Conservation (phyloP, 495 filamentous ascomycete genomes). For the Neurospora tetrasperma region DNA sequence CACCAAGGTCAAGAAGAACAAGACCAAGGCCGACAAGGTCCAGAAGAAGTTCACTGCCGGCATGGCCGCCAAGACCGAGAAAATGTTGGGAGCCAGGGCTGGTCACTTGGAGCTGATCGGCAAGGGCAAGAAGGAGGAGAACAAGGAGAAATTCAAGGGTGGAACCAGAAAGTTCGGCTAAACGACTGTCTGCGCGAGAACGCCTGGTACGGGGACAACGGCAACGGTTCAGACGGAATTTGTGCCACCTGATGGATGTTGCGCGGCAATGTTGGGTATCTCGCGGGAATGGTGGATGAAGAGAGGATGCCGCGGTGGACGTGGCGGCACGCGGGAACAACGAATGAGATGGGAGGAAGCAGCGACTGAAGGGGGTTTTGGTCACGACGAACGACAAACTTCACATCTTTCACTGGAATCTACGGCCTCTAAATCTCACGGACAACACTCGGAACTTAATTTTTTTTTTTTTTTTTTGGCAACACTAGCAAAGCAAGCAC, state of each 20-base stretch:
- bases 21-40: conserved; percentile 32
- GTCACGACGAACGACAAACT: neutral
- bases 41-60: conserved; percentile 32
- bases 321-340: neutral
- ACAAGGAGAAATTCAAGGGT: conserved; percentile 26
- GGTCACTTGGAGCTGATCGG: conserved; percentile 41
- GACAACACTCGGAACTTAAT: neutral
- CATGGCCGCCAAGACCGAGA: conserved; percentile 34
- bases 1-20: conserved; percentile 27
- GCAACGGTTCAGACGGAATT: neutral
- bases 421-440: neutral
- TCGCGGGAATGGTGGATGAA: neutral
- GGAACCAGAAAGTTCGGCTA: conserved; percentile 41
- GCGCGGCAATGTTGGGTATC: neutral
- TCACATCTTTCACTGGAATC: neutral
- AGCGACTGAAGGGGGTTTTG: neutral
- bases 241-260: neutral
- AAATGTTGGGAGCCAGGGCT: conserved; percentile 35
- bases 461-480: neutral
- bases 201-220: neutral
- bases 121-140: conserved; percentile 32
- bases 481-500: neutral
- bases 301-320: neutral
- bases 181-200: neutral
- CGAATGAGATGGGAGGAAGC: neutral